Base-by-base conservation (phyloP, 768 basidiomycete species). In the Fibroporia radiculosa region DNA sequence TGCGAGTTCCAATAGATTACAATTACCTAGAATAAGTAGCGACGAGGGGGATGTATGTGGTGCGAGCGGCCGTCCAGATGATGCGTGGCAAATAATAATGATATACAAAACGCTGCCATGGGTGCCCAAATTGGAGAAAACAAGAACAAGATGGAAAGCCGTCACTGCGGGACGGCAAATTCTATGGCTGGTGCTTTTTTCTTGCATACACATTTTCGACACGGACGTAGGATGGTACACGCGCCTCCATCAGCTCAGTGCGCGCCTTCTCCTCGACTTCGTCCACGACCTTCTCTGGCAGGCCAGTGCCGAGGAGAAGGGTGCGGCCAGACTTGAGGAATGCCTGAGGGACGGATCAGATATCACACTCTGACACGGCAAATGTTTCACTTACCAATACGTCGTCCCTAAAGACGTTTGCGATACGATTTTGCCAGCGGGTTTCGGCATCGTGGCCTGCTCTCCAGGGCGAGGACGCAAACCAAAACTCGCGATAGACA, bases 251-350 rank as follows among this genome's bases (percentile, higher is more conserved):
- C 31, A 85, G 56, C 53, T 88, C 86, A 26, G 55, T 34, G n/a
- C 57, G 58, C 11, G 78, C 73, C 19, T 75, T 72, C 4, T 45
- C 43, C 58, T 84, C 71, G 14, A 88, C 60, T 25, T 72, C 64
- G 45, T 78, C 65, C 18, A 86, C 69, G 13, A 78, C 56, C 6
- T 65, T 60, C 55, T 73, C 71, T 2, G 77, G 60, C 23, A 86
- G 54, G 3, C 83, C 86, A 53, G 67, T 73, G 11, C 78, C 74
- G 4, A 88, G 70, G 2, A 89, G 70, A 32, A 88, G 65, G 18
- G 83, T 80, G n/a, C 82, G 69, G 14, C 75, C 79, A 0, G 80
- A 77, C 50, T 69, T 71, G 31, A 89, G 55, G 56, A 89, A 86
- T 12, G 73, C 67, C 82, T 88, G 49, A 16, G 26, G 7, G 4